Conservation (phyloP, 2,329 filamentous ascomycete genomes). For the Blastomyces emzantsi region DNA sequence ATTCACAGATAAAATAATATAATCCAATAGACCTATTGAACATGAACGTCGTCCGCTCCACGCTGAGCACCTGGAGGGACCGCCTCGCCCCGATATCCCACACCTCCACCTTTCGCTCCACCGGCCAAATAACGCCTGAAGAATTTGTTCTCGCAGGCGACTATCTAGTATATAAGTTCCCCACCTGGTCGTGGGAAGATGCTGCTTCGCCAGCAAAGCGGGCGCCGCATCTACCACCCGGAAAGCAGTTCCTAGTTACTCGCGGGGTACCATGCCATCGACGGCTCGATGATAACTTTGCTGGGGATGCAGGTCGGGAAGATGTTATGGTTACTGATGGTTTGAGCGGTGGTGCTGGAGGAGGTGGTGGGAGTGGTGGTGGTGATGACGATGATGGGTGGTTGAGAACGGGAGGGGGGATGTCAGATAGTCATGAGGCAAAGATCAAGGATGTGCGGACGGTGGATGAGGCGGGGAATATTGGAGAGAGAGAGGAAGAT, state of each 20-base stretch:
- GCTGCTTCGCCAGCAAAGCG: constrained; percentile 73
- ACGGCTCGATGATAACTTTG: constrained; percentile 86
- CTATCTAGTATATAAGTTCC: constrained; percentile 98
- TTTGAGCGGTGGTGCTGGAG: constrained; percentile 44
- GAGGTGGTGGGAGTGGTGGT: constrained; percentile 25
- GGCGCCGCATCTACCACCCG: constrained; percentile 68
- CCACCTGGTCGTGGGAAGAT: constrained; percentile 93
- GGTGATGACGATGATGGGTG: constrained; percentile 75
- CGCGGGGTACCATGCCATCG: constrained; percentile 90
- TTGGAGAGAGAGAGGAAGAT: constrained; percentile 61
- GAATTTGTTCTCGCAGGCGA: constrained; percentile 95
- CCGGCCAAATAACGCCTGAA: constrained; percentile 92
- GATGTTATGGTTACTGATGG: constrained; percentile 79
- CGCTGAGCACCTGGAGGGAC: constrained; percentile 85
- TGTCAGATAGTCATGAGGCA: constrained; percentile 62
- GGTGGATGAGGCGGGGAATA: constrained; percentile 78
- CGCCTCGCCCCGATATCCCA: constrained; percentile 81
- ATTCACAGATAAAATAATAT: not conserved
- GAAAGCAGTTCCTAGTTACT: constrained; percentile 93
- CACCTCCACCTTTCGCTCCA: constrained; percentile 86
- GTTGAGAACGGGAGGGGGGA: constrained; percentile 74
- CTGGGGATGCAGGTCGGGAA: constrained; percentile 75
- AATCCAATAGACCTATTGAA: constrained; percentile 11
- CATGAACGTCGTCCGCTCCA: constrained; percentile 91
- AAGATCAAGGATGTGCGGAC: constrained; percentile 75